phyloP scores from a whole-genome alignment of 163 green algal genomes.

The Smithsoniella earleae region DNA sequence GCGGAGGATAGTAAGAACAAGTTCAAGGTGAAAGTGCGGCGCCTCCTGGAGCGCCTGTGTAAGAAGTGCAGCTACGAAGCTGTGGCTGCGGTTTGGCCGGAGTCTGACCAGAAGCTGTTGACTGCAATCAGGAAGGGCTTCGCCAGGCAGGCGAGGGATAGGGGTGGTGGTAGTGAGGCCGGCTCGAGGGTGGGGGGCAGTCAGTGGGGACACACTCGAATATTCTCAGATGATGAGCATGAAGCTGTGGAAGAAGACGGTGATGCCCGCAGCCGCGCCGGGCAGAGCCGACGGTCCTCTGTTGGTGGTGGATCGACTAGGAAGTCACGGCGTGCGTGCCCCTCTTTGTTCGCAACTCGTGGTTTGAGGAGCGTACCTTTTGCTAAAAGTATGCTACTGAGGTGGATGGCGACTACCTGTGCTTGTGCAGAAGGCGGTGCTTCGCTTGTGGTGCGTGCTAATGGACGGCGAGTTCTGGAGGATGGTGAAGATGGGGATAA shows the following conservation, averaged over 20 bases:
- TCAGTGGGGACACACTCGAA: constrained; percentile 61
- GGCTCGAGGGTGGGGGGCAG: constrained; percentile 40
- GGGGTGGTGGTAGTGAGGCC: not conserved
- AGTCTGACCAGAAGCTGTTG: constrained; percentile 71
- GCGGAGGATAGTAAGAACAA: constrained; percentile 90
- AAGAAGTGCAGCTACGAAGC: constrained; percentile 72
- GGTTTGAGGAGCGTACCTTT: not conserved
- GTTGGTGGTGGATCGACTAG: no score
- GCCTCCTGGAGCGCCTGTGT: constrained; percentile 84
- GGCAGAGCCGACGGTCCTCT: no score
- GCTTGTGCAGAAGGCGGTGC: constrained; percentile 6
- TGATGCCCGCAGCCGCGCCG: constrained; percentile 18
- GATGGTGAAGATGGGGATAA: constrained; percentile 45
- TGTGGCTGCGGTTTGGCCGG: constrained; percentile 63
- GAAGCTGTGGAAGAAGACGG: constrained; percentile 34
- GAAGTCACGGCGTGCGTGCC: no score
- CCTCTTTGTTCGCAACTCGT: no score
- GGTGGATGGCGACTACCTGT: constrained; percentile 10
- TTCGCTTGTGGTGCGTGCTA: constrained; percentile 1
- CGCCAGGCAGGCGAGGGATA: constrained; percentile 34
- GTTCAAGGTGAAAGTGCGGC: constrained; percentile 87
- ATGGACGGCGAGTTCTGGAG: no score
- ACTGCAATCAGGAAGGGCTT: constrained; percentile 77
- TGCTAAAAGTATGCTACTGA: constrained; percentile 4
- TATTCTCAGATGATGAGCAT: constrained; percentile 67